Conservation (phyloP, 78 protist species). For the Dictyostelium capitatum region DNA sequence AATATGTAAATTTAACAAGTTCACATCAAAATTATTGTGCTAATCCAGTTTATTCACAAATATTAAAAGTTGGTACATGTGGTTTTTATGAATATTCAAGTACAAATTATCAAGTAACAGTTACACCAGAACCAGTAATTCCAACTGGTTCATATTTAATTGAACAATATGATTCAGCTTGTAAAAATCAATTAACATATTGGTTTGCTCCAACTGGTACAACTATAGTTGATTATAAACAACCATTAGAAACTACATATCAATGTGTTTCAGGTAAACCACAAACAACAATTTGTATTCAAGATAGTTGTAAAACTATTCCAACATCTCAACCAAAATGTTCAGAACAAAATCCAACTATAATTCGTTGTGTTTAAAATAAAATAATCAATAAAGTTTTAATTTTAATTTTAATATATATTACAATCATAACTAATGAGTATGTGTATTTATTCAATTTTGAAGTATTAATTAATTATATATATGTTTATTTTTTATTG, state of each 20-base stretch:
- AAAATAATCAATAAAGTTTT: too few species aligned
- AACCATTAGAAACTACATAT: not conserved
- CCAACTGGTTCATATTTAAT: not conserved
- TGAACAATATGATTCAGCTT: not conserved
- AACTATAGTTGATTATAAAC: not conserved
- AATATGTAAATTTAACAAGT: not conserved
- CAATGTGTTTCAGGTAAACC: not conserved
- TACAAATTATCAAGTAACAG: not conserved
- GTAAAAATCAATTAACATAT: slow-evolving; percentile 10
- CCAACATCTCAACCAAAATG: too few species aligned
- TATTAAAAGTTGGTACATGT: not conserved
- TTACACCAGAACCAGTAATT: not conserved
- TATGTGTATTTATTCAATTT: too few species aligned
- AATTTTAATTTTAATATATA: too few species aligned
- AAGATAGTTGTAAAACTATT: not conserved
- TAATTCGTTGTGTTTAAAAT: too few species aligned
- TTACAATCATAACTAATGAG: too few species aligned
- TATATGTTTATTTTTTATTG: too few species aligned
- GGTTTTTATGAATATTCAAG: not conserved
- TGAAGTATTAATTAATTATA: too few species aligned
- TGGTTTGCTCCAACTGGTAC: slow-evolving; percentile 62
- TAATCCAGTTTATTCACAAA: not conserved
- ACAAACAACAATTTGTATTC: not conserved
- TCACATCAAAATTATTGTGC: not conserved
- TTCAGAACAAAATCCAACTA: too few species aligned